Evolutionary conservation across 1,284 basidiomycete genomes (phyloP), one percentile per base, ranked within the genome.

Genomic region (Puccinia brachypodii): DNA sequence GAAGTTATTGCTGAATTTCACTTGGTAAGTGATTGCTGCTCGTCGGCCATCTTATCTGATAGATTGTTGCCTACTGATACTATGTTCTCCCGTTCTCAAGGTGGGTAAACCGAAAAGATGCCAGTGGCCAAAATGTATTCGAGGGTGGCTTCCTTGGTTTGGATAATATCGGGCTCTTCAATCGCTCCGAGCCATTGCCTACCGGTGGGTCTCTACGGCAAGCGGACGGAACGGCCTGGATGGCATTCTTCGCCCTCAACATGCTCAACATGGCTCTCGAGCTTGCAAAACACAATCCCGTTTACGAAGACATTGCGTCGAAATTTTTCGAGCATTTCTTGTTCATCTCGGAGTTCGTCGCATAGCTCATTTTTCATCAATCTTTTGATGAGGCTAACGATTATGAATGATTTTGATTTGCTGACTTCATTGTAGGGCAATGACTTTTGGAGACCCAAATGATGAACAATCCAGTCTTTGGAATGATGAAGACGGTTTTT

Each of bases 221-320:
- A 88, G 95, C 96, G 9, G 96, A 98, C 87, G 96, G 96, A 22
- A 98, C 96, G 6, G 94, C 95, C 0, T 98, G 96, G 96, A 99
- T 99, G 96, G 96, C 94, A 38, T 98, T 98, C 89, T 99, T 96
- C 87, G 94, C 92, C 84, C 88, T 98, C 83, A 96, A 96, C 86
- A 98, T 98, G 95, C 88, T 99, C 86, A 96, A 93, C 87, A 98
- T 99, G 87, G 95, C 96, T 0, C 90, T 99, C 72, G 96, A 99
- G 87, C 89, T 99, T 50, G 96, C 96, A 75, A 98, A 98, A 88
- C 95, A 98, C 87, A 99, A 99, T 86, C 89, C 92, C 2, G 94
- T 95, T 1, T 99, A 99, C 86, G 96, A 99, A 88, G 96, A 99
- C 87, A 99, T 99, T 83, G 96, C 96, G n/a, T 97, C 95, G 83